phyloP scores from a whole-genome alignment of 2,329 filamentous ascomycete species.

The Pseudocercospora musae region DNA sequence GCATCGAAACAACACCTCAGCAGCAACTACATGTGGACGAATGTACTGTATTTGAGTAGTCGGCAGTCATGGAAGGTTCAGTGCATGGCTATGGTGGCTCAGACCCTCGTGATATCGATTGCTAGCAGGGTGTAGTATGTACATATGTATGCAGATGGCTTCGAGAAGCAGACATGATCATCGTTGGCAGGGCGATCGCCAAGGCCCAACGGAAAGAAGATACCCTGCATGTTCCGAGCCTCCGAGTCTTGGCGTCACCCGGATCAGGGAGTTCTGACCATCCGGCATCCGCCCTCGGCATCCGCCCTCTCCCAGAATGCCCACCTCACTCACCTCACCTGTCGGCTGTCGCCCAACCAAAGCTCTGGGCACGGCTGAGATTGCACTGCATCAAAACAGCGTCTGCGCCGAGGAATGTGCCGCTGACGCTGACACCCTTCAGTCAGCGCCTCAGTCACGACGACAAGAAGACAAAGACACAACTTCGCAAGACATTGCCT shows the following conservation, averaged over 20 bases:
- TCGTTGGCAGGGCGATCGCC: no score
- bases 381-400: background rate
- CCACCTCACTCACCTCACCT: background rate
- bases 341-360: background rate
- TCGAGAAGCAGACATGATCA: background rate
- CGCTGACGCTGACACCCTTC: no score
- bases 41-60: background rate
- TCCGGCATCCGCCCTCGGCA: no score
- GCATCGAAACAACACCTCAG: background rate
- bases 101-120: no score
- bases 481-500: background rate
- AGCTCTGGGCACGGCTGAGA: background rate
- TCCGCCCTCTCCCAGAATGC: no score
- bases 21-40: background rate
- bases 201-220: background rate
- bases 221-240: background rate
- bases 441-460: no score
- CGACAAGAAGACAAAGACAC: background rate
- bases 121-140: no score
- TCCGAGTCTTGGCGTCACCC: background rate
- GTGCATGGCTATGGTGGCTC: no score
- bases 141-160: no score
- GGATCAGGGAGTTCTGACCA: background rate
- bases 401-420: background rate
- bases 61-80: no score